These are phyloP conservation scores for Ambrosiella xylebori DNA, from an alignment of 2,329 filamentous ascomycete species.

Conservation along the genomic window DNA sequence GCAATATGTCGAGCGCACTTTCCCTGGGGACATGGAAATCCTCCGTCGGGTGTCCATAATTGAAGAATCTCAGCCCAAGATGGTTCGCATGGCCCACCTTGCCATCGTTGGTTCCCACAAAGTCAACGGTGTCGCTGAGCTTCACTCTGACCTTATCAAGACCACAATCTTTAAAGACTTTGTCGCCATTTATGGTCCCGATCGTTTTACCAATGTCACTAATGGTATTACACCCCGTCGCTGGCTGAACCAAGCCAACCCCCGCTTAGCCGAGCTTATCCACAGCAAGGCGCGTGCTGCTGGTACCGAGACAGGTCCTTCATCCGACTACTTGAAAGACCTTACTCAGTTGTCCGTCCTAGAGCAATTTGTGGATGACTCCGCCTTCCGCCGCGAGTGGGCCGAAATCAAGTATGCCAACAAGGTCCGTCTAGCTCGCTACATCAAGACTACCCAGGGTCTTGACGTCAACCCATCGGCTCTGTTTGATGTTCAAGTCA, in stretches of 20 bases:
- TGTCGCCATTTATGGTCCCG: slow-evolving; percentile 79
- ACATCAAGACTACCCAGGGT: slow-evolving; percentile 68
- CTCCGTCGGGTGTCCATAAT: slow-evolving; percentile 86
- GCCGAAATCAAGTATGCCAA: slow-evolving; percentile 92
- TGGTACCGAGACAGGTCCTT: slow-evolving; percentile 29
- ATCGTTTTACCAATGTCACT: slow-evolving; percentile 98
- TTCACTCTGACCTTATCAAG: slow-evolving; percentile 95
- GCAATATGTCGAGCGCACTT: slow-evolving; percentile 73
- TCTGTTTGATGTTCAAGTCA: slow-evolving; percentile 94
- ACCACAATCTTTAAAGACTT: slow-evolving; percentile 99
- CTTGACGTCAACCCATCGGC: slow-evolving; percentile 73
- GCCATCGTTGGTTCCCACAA: slow-evolving; percentile 97
- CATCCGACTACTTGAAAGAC: slow-evolving; percentile 64
- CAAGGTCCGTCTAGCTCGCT: slow-evolving; percentile 79
- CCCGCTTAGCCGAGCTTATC: slow-evolving; percentile 77
- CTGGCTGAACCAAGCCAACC: slow-evolving; percentile 97
- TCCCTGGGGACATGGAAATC: slow-evolving; percentile 78
- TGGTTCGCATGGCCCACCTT: slow-evolving; percentile 92
- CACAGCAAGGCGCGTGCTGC: slow-evolving; percentile 54
- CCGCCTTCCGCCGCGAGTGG: slow-evolving; percentile 86
- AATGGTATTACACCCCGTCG: slow-evolving; percentile 92
- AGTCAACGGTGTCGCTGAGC: slow-evolving; percentile 93
- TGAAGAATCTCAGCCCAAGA: slow-evolving; percentile 90
- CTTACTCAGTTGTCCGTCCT: slow-evolving; percentile 73
- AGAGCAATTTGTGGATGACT: slow-evolving; percentile 69